Conservation (phyloP, 306 rosid species). For the Senna siamea region DNA sequence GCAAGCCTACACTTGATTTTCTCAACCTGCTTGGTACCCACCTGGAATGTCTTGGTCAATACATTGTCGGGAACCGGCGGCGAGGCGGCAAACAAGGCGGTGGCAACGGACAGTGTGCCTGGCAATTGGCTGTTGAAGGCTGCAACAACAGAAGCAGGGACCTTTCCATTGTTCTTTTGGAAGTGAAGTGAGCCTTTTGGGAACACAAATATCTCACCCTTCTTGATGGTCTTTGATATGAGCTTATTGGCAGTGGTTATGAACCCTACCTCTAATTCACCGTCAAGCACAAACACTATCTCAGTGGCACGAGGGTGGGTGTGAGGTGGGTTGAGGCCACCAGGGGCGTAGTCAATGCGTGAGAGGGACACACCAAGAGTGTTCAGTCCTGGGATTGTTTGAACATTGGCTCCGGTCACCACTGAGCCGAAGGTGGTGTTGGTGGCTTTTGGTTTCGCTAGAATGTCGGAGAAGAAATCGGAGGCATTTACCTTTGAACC, state of each 20-base stretch:
- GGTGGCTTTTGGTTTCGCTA: constrained; percentile 71
- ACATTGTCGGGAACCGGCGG: constrained; percentile 78
- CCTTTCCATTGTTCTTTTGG: constrained; percentile 75
- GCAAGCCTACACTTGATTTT: constrained; percentile 75
- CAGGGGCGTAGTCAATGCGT: constrained; percentile 82
- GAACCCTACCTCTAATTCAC: constrained; percentile 79
- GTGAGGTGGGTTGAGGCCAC: constrained; percentile 95
- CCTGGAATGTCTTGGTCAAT: constrained; percentile 62
- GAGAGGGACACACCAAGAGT: constrained; percentile 83
- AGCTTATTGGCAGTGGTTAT: constrained; percentile 68
- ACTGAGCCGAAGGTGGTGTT: constrained; percentile 73
- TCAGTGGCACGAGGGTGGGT: constrained; percentile 95
- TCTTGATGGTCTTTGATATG: constrained; percentile 62
- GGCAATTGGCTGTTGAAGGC: constrained; percentile 88
- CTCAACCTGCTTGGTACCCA: constrained; percentile 62
- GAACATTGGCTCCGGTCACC: constrained; percentile 75
- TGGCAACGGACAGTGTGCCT: constrained; percentile 67
- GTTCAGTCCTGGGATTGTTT: constrained; percentile 81
- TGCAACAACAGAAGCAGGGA: constrained; percentile 63
- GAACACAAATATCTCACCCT: constrained; percentile 82
- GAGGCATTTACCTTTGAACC: constrained; percentile 50
- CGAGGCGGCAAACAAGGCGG: constrained; percentile 63
- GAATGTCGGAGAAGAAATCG: constrained; percentile 67
- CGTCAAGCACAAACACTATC: constrained; percentile 73
- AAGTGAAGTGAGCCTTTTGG: constrained; percentile 82